Base-by-base conservation (phyloP, 208 protist species). In the Herpetomonas samuelpessoai region DNA sequence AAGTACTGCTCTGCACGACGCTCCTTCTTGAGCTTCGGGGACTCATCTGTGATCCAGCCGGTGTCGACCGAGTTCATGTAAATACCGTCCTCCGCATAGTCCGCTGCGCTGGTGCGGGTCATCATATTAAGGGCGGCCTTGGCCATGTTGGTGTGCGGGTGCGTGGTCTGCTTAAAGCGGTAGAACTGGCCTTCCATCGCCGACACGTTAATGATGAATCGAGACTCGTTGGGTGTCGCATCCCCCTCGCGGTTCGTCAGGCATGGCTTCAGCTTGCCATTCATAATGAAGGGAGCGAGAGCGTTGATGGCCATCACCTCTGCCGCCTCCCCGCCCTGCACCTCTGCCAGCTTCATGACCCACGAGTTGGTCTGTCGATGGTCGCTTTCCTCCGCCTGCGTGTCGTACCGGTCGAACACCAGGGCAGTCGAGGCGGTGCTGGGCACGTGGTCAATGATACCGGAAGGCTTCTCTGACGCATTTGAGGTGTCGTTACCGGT, bases 81-180 rank as follows among this genome's bases (percentile, higher is more conserved):
- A 79, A 99, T 99, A 48, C 86, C 73, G 29, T 82, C 81, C 44
- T 64, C 59, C 4, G 95, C 95, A 63, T 97, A 98, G 66, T 95
- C 91, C 14, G 79, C 78, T 9, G 81, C 92, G 49, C 88, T 90
- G 3, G 95, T 98, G 57, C 96, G 90, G 1, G 98, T 99, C 95
- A 99, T 98, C 98, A 99, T 99, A 74, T 99, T 99, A 55, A 99
- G 91, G 35, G 97, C 92, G 19, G 98, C 98, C 83, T 99, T 99
- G 44, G 95, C 96, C 96, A 99, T 99, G 81, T 99, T 99, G 28
- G 97, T 99, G 87, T 99, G 98, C 47, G 94, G 93, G 67, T 99
- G 98, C 21, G 87, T 95, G 19, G 86, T 88, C 61, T 93, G 86
- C 74, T 97, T 95, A 71, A 85, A 93, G 21, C 87, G 81, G 74